Evolutionary conservation across 306 rosid genomes (phyloP), one percentile per base, ranked within the genome.

Genomic region (Elaeagnus macrophylla): DNA sequence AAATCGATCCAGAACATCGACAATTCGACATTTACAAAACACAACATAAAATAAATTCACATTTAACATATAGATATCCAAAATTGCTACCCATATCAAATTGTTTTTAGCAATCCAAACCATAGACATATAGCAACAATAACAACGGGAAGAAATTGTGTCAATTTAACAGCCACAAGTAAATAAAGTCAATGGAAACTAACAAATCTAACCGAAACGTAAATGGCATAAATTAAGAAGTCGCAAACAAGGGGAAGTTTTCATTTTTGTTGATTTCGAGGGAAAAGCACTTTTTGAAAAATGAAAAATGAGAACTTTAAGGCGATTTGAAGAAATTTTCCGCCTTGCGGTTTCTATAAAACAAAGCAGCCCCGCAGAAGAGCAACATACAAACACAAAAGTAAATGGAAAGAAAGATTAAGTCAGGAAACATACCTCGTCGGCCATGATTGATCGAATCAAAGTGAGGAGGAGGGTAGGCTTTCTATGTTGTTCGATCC

Each of bases 361-460:
- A 25, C 0, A 25, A 25, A 25, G 4, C 4, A 0, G 4, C 32
- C 32, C 32, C 32, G 32, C 32, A 25, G 32, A 25, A 25, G 32
- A 25, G 4, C 32, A 25, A 25, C 32, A 14, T 12, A 7, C 10
- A 48, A 48, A 7, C 62, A 48, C 9, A 48, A n/a, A 53, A 18
- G 41, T 1, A 3, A 38, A 50, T 12, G 42, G 39, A 54, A 12
- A 42, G 37, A 50, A 50, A 53, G 51, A 38, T 56, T 46, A 65
- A 52, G 20, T 11, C 53, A 10, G 40, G 62, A 55, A 40, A 63
- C 61, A 17, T 61, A 78, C 89, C 72, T 60, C 64, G 44, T 75
- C 85, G 53, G 84, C 89, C 89, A 82, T 82, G 72, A 65, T 43
- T 65, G 69, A 67, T 53, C 56, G 59, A 65, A 41, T 12, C 60